These are phyloP conservation scores for Melampsora larici-populina DNA, from an alignment of 1,284 basidiomycete species.

Conservation along the genomic window DNA sequence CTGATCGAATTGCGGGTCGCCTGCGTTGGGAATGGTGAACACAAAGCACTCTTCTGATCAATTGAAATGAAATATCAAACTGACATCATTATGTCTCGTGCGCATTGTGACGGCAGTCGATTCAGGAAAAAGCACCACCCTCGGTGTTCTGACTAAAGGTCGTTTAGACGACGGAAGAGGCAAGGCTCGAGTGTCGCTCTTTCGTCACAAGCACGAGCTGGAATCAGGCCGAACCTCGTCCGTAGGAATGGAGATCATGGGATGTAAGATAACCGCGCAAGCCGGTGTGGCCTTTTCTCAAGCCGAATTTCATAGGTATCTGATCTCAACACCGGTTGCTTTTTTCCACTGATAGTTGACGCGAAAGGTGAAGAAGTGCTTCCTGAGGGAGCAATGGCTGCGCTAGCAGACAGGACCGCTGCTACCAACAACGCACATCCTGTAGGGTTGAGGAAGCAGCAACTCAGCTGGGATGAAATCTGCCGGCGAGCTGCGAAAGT, in stretches of 20 bases:
- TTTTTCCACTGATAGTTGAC: conserved; percentile 43
- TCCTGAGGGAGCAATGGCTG: conserved; percentile 54
- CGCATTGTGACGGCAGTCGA: conserved; percentile 20
- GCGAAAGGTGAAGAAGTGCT: conserved; percentile 66
- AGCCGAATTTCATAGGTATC: neutral
- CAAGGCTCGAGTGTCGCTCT: conserved; percentile 82
- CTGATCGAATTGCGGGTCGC: conserved; percentile 80
- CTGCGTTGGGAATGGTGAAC: conserved; percentile 73
- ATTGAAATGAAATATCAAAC: neutral
- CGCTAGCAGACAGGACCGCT: conserved; percentile 1
- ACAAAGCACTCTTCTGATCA: neutral
- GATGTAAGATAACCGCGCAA: conserved; percentile 30
- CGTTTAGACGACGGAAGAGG: conserved; percentile 91
- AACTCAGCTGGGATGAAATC: conserved; percentile 94
- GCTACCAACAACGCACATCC: conserved; percentile 46
- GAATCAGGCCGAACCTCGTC: conserved; percentile 92
- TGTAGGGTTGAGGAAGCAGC: conserved; percentile 61
- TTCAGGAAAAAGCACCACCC: conserved; percentile 41
- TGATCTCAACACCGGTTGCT: neutral
- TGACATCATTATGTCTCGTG: conserved; percentile 19
- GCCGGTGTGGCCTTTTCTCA: neutral
- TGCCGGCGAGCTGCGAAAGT: conserved; percentile 85
- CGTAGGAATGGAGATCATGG: conserved; percentile 85
- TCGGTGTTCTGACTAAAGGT: conserved; percentile 60
- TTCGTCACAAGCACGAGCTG: conserved; percentile 95